Evolutionary conservation across 2,329 filamentous ascomycete genomes (phyloP), one percentile per base, ranked within the genome.

Genomic region (Fusarium veterinarium): DNA sequence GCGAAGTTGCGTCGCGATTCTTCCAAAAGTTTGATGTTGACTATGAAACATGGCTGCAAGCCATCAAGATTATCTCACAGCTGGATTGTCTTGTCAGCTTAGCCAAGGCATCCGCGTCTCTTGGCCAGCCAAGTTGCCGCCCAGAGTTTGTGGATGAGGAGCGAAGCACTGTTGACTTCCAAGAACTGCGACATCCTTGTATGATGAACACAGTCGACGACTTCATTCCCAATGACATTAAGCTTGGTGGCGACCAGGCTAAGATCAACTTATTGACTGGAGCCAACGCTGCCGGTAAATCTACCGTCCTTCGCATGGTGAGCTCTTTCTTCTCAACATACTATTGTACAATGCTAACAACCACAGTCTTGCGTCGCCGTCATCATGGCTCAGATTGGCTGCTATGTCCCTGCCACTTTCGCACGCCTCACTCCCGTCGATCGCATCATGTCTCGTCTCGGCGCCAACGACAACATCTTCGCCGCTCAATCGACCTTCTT

Each of bases 381-480:
- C 55, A 98, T 99, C 76, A 95, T 99, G 90, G 96, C 96, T 1
- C 96, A 99, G 80, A 92, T 99, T 35, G 96, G 96, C 61, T 98
- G 95, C 81, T 93, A 97, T 75, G 90, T 99, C 3, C 96, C 96
- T 3, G 95, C 94, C 66, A 86, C 88, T 23, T 94, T 91, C 6
- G 96, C 96, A 2, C 91, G 88, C 6, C 87, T 99, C 48, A 98
- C 95, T 0, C 95, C 96, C 0, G 91, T 97, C 6, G 96, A 99
- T 80, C 93, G 96, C 60, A 98, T 99, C 85, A 99, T 99, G 96
- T 98, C 95, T 14, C 94, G 96, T 49, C 90, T 99, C 0, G 96
- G 96, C 14, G 96, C 96, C 52, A 97, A 98, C 78, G 96, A 99
- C 89, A 98, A 98, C 82, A 99, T 99, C 77, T 98, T 99, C 80